Conservation (phyloP, 345 rosid species). For the Trapa incisa region DNA sequence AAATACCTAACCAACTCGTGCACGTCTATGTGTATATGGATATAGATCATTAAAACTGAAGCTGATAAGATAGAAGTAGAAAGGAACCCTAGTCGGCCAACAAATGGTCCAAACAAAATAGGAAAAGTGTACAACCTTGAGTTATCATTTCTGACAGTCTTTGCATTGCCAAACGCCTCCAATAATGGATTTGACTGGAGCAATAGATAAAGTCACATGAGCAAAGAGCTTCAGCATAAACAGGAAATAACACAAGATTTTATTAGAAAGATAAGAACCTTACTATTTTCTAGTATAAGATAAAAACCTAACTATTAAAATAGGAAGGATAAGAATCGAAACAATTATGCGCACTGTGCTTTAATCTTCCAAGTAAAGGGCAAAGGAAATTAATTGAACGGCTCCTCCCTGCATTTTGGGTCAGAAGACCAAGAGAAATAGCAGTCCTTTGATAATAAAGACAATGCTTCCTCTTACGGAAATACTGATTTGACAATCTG, state of each 20-base stretch:
- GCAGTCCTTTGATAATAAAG: neutral
- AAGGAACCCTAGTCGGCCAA: neutral
- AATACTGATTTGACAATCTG: neutral
- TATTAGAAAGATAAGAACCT: no score
- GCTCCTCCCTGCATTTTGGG: neutral
- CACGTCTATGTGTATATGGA: neutral
- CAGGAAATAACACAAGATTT: neutral
- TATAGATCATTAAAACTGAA: neutral
- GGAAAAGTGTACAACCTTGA: slow-evolving; percentile 47
- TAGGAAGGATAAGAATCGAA: neutral
- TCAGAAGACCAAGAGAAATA: neutral
- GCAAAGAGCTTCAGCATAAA: slow-evolving; percentile 4
- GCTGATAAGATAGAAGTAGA: neutral
- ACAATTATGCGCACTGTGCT: neutral
- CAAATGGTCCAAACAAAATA: neutral
- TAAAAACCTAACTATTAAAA: no score
- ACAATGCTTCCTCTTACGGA: neutral
- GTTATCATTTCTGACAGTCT: slow-evolving; percentile 91
- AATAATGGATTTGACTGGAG: slow-evolving; percentile 94
- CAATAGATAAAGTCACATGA: slow-evolving; percentile 7
- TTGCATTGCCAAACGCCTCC: slow-evolving; percentile 99
- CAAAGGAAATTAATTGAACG: neutral
- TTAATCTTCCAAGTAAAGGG: neutral
- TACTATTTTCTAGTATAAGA: no score
- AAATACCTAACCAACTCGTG: neutral